phyloP scores from a whole-genome alignment of 2,329 filamentous ascomycete genomes.

The Colletotrichum orbiculare region DNA sequence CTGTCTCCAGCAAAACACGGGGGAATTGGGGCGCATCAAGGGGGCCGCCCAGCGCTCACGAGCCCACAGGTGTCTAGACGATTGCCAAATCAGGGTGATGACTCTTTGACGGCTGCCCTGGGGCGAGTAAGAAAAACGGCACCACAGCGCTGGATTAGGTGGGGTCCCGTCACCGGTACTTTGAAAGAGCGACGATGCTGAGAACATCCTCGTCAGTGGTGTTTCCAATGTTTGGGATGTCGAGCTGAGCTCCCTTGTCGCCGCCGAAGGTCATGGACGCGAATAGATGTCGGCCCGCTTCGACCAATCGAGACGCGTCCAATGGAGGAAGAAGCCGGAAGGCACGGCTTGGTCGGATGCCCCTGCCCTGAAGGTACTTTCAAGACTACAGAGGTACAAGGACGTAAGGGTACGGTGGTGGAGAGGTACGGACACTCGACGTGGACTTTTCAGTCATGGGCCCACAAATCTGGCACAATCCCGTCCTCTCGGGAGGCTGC shows the following conservation, averaged over 20 bases:
- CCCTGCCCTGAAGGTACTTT: neutral
- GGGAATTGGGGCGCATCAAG: conserved; percentile 22
- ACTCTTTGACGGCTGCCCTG: conserved; percentile 24
- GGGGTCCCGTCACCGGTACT: neutral
- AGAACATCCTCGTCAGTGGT: no score
- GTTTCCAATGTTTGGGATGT: no score
- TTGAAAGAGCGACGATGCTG: no score
- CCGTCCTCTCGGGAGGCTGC: conserved; percentile 34
- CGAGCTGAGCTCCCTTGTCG: conserved; percentile 1
- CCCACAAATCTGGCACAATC: conserved; percentile 15
- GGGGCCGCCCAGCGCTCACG: conserved; percentile 20
- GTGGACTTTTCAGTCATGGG: neutral
- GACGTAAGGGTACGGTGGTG: no score
- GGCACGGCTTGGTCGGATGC: conserved; percentile 23
- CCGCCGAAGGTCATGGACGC: conserved; percentile 31
- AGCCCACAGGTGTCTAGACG: neutral
- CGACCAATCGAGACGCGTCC: conserved; percentile 11
- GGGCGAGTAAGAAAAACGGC: conserved; percentile 35
- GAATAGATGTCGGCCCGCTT: conserved; percentile 9
- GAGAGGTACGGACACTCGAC: no score
- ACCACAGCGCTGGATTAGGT: conserved; percentile 24
- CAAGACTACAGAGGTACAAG: no score
- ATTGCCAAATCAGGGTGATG: conserved; percentile 30
- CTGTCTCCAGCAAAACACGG: conserved; percentile 24
- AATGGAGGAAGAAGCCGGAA: conserved; percentile 35